Conservation (phyloP, 2,329 filamentous ascomycete genomes). For the Xylariaceae sp. region DNA sequence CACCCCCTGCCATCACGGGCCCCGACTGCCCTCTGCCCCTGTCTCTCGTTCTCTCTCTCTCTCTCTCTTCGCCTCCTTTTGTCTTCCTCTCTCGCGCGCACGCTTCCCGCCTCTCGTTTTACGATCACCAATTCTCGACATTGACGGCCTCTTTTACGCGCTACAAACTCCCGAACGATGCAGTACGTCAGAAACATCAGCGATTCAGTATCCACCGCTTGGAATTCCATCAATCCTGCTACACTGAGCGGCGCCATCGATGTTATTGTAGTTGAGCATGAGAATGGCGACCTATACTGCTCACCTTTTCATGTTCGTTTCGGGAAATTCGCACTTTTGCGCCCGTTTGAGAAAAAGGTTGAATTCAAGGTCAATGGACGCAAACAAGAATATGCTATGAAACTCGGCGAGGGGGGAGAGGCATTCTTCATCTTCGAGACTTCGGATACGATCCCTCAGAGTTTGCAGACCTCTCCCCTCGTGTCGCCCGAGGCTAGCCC, state of each 20-base stretch:
- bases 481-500: conserved; percentile 88
- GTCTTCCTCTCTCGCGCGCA: neutral
- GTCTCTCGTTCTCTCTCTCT: neutral
- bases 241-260: conserved; percentile 97
- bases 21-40: neutral
- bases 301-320: conserved; percentile 98
- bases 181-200: conserved; percentile 96
- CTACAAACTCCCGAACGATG: conserved; percentile 49
- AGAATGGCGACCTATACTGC: conserved; percentile 82
- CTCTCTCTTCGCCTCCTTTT: neutral
- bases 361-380: conserved; percentile 92
- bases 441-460: conserved; percentile 82
- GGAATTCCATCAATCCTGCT: conserved; percentile 98
- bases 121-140: neutral
- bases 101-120: neutral
- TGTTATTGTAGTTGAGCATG: conserved; percentile 95
- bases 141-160: neutral
- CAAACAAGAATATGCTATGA: conserved; percentile 95
- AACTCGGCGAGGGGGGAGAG: conserved; percentile 93
- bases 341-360: conserved; percentile 97
- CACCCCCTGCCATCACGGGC: neutral
- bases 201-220: conserved; percentile 94
- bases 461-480: conserved; percentile 87
- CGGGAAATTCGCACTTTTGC: conserved; percentile 93
- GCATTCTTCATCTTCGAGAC: conserved; percentile 99